Conservation (phyloP, 352 stramenopile species). For the Pythium chondricola region DNA sequence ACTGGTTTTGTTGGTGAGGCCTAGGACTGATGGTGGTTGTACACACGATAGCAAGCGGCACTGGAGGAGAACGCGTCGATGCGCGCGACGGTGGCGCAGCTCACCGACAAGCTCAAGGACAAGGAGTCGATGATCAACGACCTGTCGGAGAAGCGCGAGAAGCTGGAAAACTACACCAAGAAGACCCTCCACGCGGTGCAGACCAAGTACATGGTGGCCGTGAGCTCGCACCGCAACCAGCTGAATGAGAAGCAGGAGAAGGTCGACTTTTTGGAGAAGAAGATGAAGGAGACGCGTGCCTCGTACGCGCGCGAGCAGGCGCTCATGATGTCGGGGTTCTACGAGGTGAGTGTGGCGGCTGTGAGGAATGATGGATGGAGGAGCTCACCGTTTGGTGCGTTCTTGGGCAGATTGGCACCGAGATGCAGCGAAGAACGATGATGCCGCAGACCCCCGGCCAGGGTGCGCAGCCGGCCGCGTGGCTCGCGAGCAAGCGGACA, state of each 20-base stretch:
- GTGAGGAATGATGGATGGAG: too few relatives aligned
- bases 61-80: constrained; percentile 65
- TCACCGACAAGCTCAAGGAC: constrained; percentile 84
- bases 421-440: constrained; percentile 86
- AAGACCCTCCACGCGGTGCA: constrained; percentile 88
- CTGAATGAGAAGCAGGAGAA: constrained; percentile 82
- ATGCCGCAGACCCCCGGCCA: constrained; percentile 60
- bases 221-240: constrained; percentile 86
- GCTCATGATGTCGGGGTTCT: constrained; percentile 87
- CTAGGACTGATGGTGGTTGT: constrained; percentile 1
- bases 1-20: neutral
- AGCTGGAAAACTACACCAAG: constrained; percentile 89
- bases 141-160: constrained; percentile 75
- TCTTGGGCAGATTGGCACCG: constrained; percentile 81
- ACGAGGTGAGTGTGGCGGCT: constrained; percentile 48
- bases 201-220: constrained; percentile 88
- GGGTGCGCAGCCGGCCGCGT: constrained; percentile 50
- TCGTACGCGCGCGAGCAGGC: constrained; percentile 82
- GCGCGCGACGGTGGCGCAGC: constrained; percentile 66
- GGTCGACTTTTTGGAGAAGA: constrained; percentile 82
- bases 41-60: constrained; percentile 34
- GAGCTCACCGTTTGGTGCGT: too few relatives aligned
- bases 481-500: constrained; percentile 79
- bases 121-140: constrained; percentile 88
- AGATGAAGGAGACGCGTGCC: constrained; percentile 73